Base-by-base conservation (phyloP, 2,329 filamentous ascomycete genomes). In the Penicillium decumbens region DNA sequence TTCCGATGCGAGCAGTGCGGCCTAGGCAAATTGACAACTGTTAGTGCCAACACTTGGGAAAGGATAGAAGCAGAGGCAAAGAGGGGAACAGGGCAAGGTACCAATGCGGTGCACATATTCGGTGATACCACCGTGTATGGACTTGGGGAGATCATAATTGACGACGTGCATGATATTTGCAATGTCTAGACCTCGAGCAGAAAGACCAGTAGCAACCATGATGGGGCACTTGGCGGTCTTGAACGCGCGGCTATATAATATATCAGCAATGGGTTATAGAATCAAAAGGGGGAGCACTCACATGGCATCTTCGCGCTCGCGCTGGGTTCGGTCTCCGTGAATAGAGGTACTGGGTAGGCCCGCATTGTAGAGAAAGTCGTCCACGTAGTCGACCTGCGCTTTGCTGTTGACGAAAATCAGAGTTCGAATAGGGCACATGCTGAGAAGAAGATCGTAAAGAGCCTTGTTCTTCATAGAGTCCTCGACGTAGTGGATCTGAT, bases 101-200 rank as follows among this genome's bases (percentile, higher is more conserved):
- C 87, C 93, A 65, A 97, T 97, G 10, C 93, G 89, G 65, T 98
- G 93, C 24, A 87, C 84, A 61, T 97, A 98, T 67, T 97, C 93
- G 42, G 88, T 84, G 48, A 96, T 95, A 2, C 91, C 92, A n/a
- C 89, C 90, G 59, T 92, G 80, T 0, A 82, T 75, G 38, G 77
- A 72, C 4, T 78, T 83, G 0, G 92, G 92, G 1, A 97, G 75
- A 53, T 97, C 91, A 60, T 84, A 97, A 72, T 98, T 97, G 78
- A 98, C 85, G 52, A 98, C 87, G 56, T 95, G 89, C 75, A 85
- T 83, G 5, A 97, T 85, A 57, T 93, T 89, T 50, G 82, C 82
- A 30, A 96, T 85, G 60, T 97, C 91, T 29, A 96, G 84, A 6
- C 93, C 93, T 60, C 93, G 89, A 64, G 89, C 88, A 44, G 87